A percentile compares a stretch with the other conserved stretches of the same genome.
Conservation (phyloP, 371 early-diverging fungal species). For the Smittium mucronatum region DNA sequence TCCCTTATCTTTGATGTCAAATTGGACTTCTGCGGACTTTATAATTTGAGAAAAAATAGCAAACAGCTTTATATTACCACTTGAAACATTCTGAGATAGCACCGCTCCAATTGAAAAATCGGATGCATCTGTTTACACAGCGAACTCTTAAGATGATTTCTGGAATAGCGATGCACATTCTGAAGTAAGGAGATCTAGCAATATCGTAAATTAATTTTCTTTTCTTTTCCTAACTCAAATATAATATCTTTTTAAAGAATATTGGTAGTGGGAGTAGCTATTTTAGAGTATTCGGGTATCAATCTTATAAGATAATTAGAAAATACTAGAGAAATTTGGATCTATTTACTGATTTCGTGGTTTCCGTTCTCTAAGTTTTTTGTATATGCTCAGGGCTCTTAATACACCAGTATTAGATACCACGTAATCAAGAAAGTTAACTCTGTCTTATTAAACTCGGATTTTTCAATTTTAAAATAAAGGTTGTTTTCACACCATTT, state of each 20-base stretch:
- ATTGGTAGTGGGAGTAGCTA: not conserved
- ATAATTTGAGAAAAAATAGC: slow-evolving; percentile 1
- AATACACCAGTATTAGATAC: slow-evolving; percentile 15
- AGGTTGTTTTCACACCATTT: slow-evolving; percentile 16
- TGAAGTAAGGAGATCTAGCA: not conserved
- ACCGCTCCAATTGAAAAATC: slow-evolving; percentile 13
- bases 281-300: slow-evolving; percentile 4
- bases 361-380: slow-evolving; percentile 10
- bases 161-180: not conserved
- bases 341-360: slow-evolving; percentile 11
- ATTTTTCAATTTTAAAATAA: slow-evolving; percentile 37
- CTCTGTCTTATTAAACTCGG: slow-evolving; percentile 27
- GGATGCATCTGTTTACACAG: slow-evolving; percentile 13
- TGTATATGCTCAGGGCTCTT: not conserved
- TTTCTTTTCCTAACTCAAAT: not conserved
- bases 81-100: slow-evolving; percentile 5
- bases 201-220: slow-evolving; percentile 6
- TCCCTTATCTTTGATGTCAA: slow-evolving; percentile 9
- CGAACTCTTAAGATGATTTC: not conserved
- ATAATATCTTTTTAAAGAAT: not conserved
- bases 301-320: slow-evolving; percentile 12
- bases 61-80: not conserved
- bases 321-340: slow-evolving; percentile 13
- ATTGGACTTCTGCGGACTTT: not conserved
- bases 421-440: slow-evolving; percentile 35